Evolutionary conservation across 2,329 filamentous ascomycete genomes (phyloP).

Genomic region (Nemania abortiva): DNA sequence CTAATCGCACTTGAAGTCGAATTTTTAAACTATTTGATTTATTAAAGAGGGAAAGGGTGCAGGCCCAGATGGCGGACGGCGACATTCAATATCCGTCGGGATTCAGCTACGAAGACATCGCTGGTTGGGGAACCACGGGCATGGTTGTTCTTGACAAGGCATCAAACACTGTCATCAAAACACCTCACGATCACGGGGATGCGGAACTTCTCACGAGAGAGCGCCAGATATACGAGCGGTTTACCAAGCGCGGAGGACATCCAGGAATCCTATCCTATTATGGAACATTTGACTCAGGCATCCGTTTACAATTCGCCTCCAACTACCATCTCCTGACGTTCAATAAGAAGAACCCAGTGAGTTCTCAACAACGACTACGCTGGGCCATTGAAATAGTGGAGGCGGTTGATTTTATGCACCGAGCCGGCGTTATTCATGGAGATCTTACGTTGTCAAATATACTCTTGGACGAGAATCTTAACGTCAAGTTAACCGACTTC

Average conservation of each 20-base stretch:
- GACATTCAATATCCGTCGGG: slow-evolving; percentile 8
- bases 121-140: slow-evolving; percentile 2
- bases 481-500: background rate
- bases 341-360: background rate
- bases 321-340: background rate
- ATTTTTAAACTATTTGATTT: too few species aligned
- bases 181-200: background rate
- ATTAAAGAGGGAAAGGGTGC: too few species aligned
- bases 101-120: background rate
- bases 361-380: background rate
- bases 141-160: slow-evolving; percentile 1
- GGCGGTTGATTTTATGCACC: background rate
- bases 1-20: too few species aligned
- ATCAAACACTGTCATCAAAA: slow-evolving; percentile 3
- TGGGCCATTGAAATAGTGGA: background rate
- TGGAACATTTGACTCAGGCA: background rate
- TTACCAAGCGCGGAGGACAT: background rate
- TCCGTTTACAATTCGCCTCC: background rate
- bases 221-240: background rate
- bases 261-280: slow-evolving; percentile 1
- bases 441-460: background rate
- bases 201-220: background rate
- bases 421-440: background rate
- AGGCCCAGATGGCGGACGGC: background rate
- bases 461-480: slow-evolving; percentile 2